phyloP scores from a whole-genome alignment of 805 yeast genomes.

The Yamadazyma nakazawae region DNA sequence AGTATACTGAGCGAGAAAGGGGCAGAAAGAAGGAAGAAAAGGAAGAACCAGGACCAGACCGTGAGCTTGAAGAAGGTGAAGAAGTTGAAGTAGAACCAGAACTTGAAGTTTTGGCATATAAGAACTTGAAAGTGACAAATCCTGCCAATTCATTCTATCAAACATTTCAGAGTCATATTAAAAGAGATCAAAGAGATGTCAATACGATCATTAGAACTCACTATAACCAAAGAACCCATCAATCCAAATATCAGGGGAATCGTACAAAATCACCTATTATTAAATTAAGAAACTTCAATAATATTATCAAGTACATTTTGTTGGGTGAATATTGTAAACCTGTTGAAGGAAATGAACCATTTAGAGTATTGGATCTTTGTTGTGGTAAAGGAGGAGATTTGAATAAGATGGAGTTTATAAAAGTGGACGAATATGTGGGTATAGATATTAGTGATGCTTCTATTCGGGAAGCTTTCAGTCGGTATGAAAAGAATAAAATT shows the following conservation, averaged over 20 bases:
- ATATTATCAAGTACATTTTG: slow-evolving; percentile 83
- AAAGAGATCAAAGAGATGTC: slow-evolving; percentile 37
- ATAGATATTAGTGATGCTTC: slow-evolving; percentile 90
- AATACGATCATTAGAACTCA: slow-evolving; percentile 75
- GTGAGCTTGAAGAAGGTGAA: slow-evolving; percentile 2
- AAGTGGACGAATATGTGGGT: slow-evolving; percentile 77
- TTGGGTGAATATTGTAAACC: slow-evolving; percentile 60
- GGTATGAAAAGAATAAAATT: slow-evolving; percentile 58
- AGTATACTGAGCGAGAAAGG: slow-evolving; percentile 8
- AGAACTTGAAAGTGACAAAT: slow-evolving; percentile 21
- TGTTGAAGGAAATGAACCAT: slow-evolving; percentile 20
- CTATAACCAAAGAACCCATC: slow-evolving; percentile 79
- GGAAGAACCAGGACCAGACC: slow-evolving; percentile 4
- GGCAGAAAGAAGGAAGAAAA: neutral
- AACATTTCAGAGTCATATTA: slow-evolving; percentile 37
- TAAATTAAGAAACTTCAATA: slow-evolving; percentile 84
- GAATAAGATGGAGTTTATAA: slow-evolving; percentile 78
- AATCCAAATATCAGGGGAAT: slow-evolving; percentile 54
- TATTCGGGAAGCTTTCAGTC: slow-evolving; percentile 73
- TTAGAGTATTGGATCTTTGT: slow-evolving; percentile 74
- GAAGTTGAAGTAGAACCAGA: slow-evolving; percentile 8
- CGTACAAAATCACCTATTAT: slow-evolving; percentile 80
- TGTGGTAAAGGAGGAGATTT: slow-evolving; percentile 99
- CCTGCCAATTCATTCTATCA: slow-evolving; percentile 26
- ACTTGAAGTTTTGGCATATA: slow-evolving; percentile 16